These are phyloP conservation scores for Neonectria sp. DNA, from an alignment of 2,329 filamentous ascomycete species.

Conservation along the genomic window DNA sequence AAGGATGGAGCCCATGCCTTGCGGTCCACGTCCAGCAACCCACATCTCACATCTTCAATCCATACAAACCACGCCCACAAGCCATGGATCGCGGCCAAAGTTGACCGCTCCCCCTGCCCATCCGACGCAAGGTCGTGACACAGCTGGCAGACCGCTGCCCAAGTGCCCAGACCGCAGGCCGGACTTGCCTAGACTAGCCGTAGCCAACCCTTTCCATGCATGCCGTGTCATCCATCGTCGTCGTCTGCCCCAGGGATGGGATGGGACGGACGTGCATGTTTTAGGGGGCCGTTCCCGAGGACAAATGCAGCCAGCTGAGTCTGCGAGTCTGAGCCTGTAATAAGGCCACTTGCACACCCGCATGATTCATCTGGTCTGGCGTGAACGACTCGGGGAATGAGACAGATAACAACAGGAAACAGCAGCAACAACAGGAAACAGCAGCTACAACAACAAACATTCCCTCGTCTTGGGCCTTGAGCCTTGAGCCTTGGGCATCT, in stretches of 20 bases:
- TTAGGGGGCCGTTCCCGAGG: not conserved
- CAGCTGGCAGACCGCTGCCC: not conserved
- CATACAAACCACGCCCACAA: not conserved
- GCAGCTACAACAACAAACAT: slow-evolving; percentile 11
- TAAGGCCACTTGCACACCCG: not conserved
- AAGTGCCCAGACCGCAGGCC: not conserved
- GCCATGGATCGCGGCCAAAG: not conserved
- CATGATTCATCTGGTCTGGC: slow-evolving; percentile 23
- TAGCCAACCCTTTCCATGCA: not conserved
- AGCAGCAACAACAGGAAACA: slow-evolving; percentile 1
- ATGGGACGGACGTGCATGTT: not conserved
- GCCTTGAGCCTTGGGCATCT: not conserved
- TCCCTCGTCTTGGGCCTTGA: not conserved
- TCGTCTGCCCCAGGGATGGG: slow-evolving; percentile 1
- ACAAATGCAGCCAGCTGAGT: not conserved
- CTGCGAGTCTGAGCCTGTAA: no score
- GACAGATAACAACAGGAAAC: not conserved
- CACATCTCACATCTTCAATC: slow-evolving; percentile 4
- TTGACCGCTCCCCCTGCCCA: not conserved
- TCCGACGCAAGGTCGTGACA: not conserved
- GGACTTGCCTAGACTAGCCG: not conserved
- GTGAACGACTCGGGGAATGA: slow-evolving; percentile 18
- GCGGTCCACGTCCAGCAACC: not conserved
- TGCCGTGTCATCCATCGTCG: slow-evolving; percentile 6
- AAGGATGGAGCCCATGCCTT: slow-evolving; percentile 19